Percentiles rank a stretch among this genome's conserved stretches.
These are phyloP conservation scores for Dothideomycetes sp. DNA, from an alignment of 2,329 filamentous ascomycete species.

Conservation along the genomic window DNA sequence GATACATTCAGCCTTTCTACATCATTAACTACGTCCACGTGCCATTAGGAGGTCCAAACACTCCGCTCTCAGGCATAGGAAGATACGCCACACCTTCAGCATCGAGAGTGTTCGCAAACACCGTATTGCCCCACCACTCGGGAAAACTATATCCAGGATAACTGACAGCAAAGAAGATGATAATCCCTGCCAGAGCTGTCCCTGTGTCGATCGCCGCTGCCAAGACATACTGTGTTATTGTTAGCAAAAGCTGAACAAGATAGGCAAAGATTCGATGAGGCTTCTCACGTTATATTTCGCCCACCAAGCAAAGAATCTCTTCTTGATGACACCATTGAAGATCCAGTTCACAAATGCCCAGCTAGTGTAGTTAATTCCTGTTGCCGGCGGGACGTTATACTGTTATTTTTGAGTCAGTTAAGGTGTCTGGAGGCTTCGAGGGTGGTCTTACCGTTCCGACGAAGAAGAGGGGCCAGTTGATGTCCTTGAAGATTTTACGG, in stretches of 20 bases:
- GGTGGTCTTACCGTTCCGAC: no score
- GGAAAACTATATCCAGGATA: constrained; percentile 30
- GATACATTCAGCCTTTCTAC: no score
- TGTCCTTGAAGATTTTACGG: constrained; percentile 19
- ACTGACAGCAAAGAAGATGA: constrained; percentile 38
- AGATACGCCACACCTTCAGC: constrained; percentile 25
- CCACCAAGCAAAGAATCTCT: constrained; percentile 67
- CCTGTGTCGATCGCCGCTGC: constrained; percentile 37
- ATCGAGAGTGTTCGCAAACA: constrained; percentile 31
- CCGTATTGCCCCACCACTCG: constrained; percentile 27
- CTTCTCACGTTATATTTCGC: constrained; percentile 78
- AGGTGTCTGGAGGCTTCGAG: no score
- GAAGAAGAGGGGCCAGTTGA: constrained; percentile 59
- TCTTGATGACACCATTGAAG: constrained; percentile 69
- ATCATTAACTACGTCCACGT: no score
- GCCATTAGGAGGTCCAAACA: constrained; percentile 49
- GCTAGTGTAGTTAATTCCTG: constrained; percentile 75
- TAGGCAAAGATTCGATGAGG: constrained; percentile 62
- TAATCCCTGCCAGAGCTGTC: constrained; percentile 33
- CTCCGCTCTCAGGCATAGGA: constrained; percentile 49
- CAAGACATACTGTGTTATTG: constrained; percentile 29
- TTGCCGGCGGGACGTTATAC: constrained; percentile 59
- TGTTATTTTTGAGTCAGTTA: no score
- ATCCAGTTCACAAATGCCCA: constrained; percentile 82
- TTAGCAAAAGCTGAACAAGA: background rate